These are phyloP conservation scores for Colletotrichum lupini DNA, from an alignment of 2,329 filamentous ascomycete species.

Conservation along the genomic window DNA sequence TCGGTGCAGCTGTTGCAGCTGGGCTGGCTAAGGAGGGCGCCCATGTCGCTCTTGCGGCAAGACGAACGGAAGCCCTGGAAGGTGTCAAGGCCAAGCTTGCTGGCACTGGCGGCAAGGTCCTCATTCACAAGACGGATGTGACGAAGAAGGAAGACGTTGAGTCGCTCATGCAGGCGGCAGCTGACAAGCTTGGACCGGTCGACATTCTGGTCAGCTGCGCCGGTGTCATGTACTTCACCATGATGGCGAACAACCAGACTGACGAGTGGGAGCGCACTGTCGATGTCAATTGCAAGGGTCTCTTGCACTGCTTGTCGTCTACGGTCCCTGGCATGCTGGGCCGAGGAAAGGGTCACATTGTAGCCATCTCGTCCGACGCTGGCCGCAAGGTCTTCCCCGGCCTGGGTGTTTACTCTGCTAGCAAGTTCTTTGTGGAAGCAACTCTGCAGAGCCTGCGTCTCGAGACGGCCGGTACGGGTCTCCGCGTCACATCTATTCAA, in stretches of 20 bases:
- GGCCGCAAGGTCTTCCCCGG: constrained; percentile 86
- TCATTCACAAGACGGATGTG: constrained; percentile 78
- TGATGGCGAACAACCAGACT: constrained; percentile 81
- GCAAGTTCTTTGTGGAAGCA: constrained; percentile 88
- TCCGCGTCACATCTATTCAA: constrained; percentile 80
- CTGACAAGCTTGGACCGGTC: constrained; percentile 73
- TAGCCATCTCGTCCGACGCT: constrained; percentile 85
- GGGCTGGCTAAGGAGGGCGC: constrained; percentile 78
- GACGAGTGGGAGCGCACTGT: constrained; percentile 86
- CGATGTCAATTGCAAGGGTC: constrained; percentile 87
- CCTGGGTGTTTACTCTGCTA: constrained; percentile 83
- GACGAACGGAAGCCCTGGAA: constrained; percentile 76
- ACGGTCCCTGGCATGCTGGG: constrained; percentile 78
- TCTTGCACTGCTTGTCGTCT: constrained; percentile 77
- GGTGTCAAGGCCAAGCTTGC: constrained; percentile 71
- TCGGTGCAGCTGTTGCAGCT: constrained; percentile 78
- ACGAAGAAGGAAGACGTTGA: constrained; percentile 75
- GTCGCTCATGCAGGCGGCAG: constrained; percentile 69
- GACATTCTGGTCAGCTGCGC: constrained; percentile 86
- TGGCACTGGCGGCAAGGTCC: constrained; percentile 67
- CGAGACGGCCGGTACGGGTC: constrained; percentile 79
- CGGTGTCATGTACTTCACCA: constrained; percentile 89
- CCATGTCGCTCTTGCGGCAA: constrained; percentile 77
- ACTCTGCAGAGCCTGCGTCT: constrained; percentile 80
- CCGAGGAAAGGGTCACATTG: constrained; percentile 77